Conservation (phyloP, 1,284 basidiomycete species). For the Melampsora americana region DNA sequence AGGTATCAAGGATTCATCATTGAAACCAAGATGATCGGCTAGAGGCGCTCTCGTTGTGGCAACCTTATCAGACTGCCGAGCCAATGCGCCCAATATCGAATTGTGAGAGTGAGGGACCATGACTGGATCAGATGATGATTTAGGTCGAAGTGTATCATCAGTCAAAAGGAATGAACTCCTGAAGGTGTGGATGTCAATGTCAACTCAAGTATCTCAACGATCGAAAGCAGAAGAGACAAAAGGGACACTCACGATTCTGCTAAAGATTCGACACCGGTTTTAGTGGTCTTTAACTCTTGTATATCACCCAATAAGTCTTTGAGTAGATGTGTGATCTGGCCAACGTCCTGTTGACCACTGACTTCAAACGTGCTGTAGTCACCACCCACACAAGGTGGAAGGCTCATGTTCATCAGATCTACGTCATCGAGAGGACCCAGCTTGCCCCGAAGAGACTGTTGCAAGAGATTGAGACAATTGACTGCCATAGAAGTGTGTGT, state of each 20-base stretch:
- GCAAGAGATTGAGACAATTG: background rate
- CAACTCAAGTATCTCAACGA: too few species aligned
- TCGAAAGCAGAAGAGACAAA: too few species aligned
- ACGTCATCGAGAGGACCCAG: background rate
- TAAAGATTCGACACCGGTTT: background rate
- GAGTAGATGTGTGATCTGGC: background rate
- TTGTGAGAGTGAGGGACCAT: background rate
- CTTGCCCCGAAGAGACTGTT: background rate
- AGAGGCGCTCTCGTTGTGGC: background rate
- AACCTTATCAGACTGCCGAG: conserved; percentile 1
- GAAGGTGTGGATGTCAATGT: background rate
- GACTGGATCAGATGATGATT: background rate
- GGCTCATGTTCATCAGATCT: background rate
- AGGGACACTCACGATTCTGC: background rate
- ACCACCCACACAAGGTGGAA: background rate
- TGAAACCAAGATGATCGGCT: background rate
- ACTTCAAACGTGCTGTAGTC: background rate
- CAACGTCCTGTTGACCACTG: background rate
- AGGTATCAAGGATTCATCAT: background rate
- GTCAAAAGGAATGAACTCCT: background rate
- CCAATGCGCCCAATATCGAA: background rate
- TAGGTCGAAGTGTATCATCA: background rate
- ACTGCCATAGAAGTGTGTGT: conserved; percentile 1
- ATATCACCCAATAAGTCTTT: background rate
- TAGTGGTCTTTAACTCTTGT: background rate